Percentiles rank a stretch among this genome's conserved stretches.
Conservation (phyloP, 2,329 filamentous ascomycete species). For the Alternaria solani region DNA sequence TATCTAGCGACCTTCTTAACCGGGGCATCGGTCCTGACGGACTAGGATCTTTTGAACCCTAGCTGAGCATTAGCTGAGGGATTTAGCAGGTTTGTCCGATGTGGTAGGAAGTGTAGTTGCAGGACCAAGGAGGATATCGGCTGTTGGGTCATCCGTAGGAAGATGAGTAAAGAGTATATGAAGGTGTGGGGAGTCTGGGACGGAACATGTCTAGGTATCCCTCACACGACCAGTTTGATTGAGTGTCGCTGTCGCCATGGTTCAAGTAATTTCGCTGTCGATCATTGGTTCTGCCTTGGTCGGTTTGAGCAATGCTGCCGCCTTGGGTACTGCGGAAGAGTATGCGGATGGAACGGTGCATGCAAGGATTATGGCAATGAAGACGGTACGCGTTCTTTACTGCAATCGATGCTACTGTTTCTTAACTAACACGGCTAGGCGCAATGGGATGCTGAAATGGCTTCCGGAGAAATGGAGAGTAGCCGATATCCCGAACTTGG, state of each 20-base stretch:
- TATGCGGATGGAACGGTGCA: constrained; percentile 48
- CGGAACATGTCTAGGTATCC: neutral
- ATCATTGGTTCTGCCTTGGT: constrained; percentile 28
- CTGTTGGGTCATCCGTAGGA: neutral
- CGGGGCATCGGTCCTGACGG: neutral
- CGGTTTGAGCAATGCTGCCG: constrained; percentile 32
- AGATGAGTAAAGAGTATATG: constrained; percentile 2
- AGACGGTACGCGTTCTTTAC: constrained; percentile 27
- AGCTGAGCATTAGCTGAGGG: neutral
- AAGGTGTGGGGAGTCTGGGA: neutral
- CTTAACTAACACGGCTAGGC: constrained; percentile 23
- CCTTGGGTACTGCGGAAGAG: constrained; percentile 37
- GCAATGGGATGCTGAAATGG: constrained; percentile 38
- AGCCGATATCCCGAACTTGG: constrained; percentile 39
- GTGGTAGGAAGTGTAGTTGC: neutral
- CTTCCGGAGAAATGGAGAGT: constrained; percentile 38
- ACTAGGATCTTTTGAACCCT: constrained; percentile 2
- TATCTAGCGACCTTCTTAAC: constrained; percentile 21
- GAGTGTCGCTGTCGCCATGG: constrained; percentile 18
- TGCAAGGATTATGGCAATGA: constrained; percentile 45
- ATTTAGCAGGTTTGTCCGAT: neutral
- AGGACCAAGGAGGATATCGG: constrained; percentile 1
- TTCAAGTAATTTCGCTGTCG: constrained; percentile 20
- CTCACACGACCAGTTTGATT: neutral
- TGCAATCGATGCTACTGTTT: neutral